Base-by-base conservation (phyloP, 179 eudicot genomes). In the Dionaea muscipula region DNA sequence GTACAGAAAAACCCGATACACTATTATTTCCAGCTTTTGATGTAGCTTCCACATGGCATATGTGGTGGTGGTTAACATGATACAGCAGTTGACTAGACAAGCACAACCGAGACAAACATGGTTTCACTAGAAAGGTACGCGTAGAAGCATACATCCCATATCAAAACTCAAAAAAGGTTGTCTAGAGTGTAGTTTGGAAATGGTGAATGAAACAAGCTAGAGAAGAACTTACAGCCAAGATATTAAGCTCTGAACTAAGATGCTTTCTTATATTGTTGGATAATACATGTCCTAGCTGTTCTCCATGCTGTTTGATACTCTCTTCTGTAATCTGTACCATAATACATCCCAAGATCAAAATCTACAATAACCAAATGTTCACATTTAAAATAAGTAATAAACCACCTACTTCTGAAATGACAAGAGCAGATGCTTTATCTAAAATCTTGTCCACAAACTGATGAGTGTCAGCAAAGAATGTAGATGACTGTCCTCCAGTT, bases 381-480 rank as follows among this genome's bases (percentile, higher is more conserved):
- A 6, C 39, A 21, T 25, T 37, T 16, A 41, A 41, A 38, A 47
- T 7, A 61, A 27, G 15, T 8, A n/a, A 71, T 39, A 59, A 14
- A 51, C 44, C n/a, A 66, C 79, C 62, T 20, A 84, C 95, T 82
- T 91, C 84, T 15, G 94, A 78, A 62, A 84, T 68, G 63, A 91
- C 68, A 35, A 87, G 52, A 45, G 76, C 65, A 14, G 86, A 80
- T 20, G 88, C 68, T 65, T 72, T 84, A 37, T 80, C 76, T 35
- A 91, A 62, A 37, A 87, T 69, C 62, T 91, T 88, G 50, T 75
- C 80, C 56, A 91, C 79, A 64, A 84, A 77, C 48, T 66, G 78
- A 57, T 82, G 72, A 14, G 86, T 54, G 66, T 85, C 74, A 18
- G 76, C 61, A 74, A 63, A 78, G 1, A 68, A 35, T 50, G 57